Conservation (phyloP, 1,139 yeast genomes). For the Zygoascus meyerae region DNA sequence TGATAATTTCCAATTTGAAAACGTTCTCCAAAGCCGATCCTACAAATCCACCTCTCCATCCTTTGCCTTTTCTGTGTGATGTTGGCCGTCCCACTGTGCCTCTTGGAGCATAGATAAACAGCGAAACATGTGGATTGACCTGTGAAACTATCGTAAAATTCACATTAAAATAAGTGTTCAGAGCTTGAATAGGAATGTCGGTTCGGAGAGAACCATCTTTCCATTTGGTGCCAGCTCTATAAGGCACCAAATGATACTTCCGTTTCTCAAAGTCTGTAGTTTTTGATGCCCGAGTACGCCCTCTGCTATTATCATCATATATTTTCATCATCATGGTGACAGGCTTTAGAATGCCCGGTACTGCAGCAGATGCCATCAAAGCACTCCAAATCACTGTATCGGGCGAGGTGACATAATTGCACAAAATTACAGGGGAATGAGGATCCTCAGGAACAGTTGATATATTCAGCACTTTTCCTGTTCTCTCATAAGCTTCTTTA, state of each 20-base stretch:
- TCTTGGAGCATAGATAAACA: conserved; percentile 72
- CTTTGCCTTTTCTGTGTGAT: conserved; percentile 50
- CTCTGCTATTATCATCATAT: conserved; percentile 33
- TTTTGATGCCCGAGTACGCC: background rate
- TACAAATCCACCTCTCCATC: conserved; percentile 71
- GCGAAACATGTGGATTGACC: conserved; percentile 74
- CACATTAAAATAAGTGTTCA: conserved; percentile 72
- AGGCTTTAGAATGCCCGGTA: conserved; percentile 79
- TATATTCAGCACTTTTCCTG: conserved; percentile 66
- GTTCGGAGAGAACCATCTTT: conserved; percentile 69
- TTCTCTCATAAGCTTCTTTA: conserved; percentile 58
- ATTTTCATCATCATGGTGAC: conserved; percentile 73
- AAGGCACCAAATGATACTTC: conserved; percentile 41
- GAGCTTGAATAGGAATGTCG: conserved; percentile 62
- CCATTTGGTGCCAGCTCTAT: conserved; percentile 71
- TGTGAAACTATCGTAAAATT: conserved; percentile 74
- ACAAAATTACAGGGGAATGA: conserved; percentile 72
- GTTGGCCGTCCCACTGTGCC: conserved; percentile 82
- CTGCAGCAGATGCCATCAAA: conserved; percentile 72
- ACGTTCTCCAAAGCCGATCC: conserved; percentile 68
- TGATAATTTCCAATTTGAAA: conserved; percentile 63
- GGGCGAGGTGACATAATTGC: conserved; percentile 74
- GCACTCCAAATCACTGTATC: conserved; percentile 81
- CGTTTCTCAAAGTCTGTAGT: background rate
- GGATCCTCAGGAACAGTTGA: conserved; percentile 81